Base-by-base conservation (phyloP, 345 rosid genomes). In the Salix koriyanagi region DNA sequence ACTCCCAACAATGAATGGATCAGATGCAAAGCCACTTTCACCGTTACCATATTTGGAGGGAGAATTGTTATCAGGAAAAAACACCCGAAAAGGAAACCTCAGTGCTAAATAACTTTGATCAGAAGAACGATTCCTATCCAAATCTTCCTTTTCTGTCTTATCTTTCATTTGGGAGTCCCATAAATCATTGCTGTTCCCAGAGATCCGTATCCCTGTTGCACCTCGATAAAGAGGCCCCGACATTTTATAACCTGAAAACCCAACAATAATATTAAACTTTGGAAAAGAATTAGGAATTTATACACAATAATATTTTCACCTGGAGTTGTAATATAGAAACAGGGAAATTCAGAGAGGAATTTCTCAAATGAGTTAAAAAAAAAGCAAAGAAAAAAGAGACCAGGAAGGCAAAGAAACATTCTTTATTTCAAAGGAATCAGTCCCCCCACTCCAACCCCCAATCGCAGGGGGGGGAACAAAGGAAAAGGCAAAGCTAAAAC, bases 191-290 rank as follows among this genome's bases (percentile, higher is more conserved):
- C 76, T 84, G 74, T 87, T 80, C 58, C 89, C 94, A 4, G 94
- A 90, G 85, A 85, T 84, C 88, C 96, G 84, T 46, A 76, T 72
- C 61, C 89, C 94, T 32, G 91, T 82, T 70, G 77, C 79, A 70
- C 95, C 96, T 82, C 98, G 88, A 70, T 83, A 91, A 74, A 89
- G 89, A 80, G 97, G 96, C 97, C 89, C 84, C 52, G 97, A 82
- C 97, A 94, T 94, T 72, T 78, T 82, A 67, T 60, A 41, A 80
- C 86, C 88, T 77, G 88, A 32, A 87, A 73, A 76, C 65, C 82
- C 52, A 65, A 69, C 67, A 52, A 56, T 75, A 44, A 78, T 42
- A 2, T 62, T 58, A 23, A 58, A 58, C 28, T 58, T 9, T 4
- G 26, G 28, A 10, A 23, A 58, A 10, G 23, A 42, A 42, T 2